Evolutionary conservation across 2,329 filamentous ascomycete genomes (phyloP), one percentile per base, ranked within the genome.

Genomic region (Cercospora zeina): DNA sequence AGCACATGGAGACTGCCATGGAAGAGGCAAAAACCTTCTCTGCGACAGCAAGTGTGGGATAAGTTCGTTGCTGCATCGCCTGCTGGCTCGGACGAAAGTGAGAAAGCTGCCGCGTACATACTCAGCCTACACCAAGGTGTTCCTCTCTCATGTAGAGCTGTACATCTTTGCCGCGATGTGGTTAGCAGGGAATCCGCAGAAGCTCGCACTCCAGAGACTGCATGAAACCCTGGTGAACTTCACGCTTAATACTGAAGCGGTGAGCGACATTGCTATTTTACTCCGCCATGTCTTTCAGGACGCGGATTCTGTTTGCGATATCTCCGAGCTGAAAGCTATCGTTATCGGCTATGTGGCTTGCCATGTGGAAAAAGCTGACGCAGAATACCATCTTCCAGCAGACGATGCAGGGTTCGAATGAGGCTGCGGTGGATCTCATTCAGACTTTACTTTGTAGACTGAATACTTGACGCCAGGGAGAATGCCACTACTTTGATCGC

Each of bases 321-420:
- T 16, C 21, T 19, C 21, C 16, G 53, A 61, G 2, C 47, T 61
- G 6, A 33, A 47, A 14, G 54, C 21, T 19, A 2, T 61, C 5
- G 53, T 61, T 3, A 33, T 55, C 13, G 13, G 34, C 27, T 63
- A 58, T 33, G 54, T 61, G 5, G 33, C 39, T 14, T 61, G 62
- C 37, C 33, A 64, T 30, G 27, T 64, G 1, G 58, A 64, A 24
- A 19, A 55, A n/a, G 33, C n/a, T 64, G 6, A 30, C 27, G 13
- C 8, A 27, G 8, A 36, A 63, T 14, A 24, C 21, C 2, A 16
- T 37, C 1, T 61, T 63, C 14, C 9, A 42, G 9, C 19, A n/a
- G 3, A 45, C 50, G 1, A 10, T 61, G 42, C 5, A 27, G 9
- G 45, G 11, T 2, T 37, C 30, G 13, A 59, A 56, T n/a, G 31